Base-by-base conservation (phyloP, 2,329 filamentous ascomycete species). In the Botrytis medusae region DNA sequence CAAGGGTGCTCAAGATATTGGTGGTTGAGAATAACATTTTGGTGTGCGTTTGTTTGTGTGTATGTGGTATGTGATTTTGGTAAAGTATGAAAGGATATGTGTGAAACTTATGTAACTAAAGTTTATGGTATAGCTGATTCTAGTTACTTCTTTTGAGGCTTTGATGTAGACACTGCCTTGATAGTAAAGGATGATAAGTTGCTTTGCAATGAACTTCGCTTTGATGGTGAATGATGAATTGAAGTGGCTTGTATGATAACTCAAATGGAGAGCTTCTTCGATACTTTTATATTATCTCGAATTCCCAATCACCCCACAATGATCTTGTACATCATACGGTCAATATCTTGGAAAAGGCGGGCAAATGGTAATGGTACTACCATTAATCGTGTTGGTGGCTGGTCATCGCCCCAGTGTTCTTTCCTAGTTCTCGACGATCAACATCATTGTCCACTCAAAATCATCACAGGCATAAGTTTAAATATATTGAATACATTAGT, bases 11-110 rank as follows among this genome's bases (percentile, higher is more conserved):
- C 25, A 70, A 22, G 29, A 70, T 29, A 14, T 46, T 61, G n/a
- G 68, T 18, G 34, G 68, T 69, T 68, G 74, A 74, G 65, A 72
- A 76, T 40, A 72, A 37, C 74, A 75, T 75, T 63, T 44, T 67
- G 63, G 32, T 42, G 37, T 32, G 40, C 46, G 12, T 40, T 8
- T n/a, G 14, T 51, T n/a, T 29, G 46, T 20, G n/a, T 32, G 40
- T 48, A 9, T 59, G 32, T 54, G 48, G 10, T 20, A 14, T 62
- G 54, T 16, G 32, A 29, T 57, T 32, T n/a, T 22, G 22, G n/a
- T 40, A 32, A 25, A 6, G 34, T 42, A 37, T 18, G 29, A 16
- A 63, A n/a, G 63, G 42, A 51, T 54, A 18, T 67, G 8, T 22
- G 22, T 65, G 34, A 20, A 65, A 20, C 54, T 69, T 54, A 40